These are phyloP conservation scores for Corynascus novoguineensis DNA, from an alignment of 495 filamentous ascomycete species.

Conservation along the genomic window DNA sequence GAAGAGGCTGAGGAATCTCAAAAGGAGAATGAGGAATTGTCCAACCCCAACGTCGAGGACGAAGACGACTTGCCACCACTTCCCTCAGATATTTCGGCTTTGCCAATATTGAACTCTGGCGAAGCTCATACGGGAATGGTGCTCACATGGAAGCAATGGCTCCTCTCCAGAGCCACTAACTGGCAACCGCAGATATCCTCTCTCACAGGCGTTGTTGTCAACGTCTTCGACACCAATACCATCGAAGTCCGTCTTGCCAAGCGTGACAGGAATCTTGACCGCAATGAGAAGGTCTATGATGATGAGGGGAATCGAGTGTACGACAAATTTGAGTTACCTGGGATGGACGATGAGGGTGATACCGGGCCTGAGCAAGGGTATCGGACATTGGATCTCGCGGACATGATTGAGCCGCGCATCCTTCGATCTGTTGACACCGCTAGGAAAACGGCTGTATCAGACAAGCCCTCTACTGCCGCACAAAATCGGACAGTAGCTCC, in stretches of 20 bases:
- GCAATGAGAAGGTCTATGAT: constrained; percentile 43
- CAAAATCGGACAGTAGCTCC: background rate
- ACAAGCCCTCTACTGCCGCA: background rate
- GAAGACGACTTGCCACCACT: constrained; percentile 60
- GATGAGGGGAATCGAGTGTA: constrained; percentile 41
- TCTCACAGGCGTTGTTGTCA: constrained; percentile 58
- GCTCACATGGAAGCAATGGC: constrained; percentile 73
- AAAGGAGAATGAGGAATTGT: constrained; percentile 26
- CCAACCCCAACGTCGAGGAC: constrained; percentile 21
- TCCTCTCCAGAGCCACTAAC: constrained; percentile 65
- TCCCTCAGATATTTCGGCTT: constrained; percentile 54
- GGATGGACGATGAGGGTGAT: constrained; percentile 34
- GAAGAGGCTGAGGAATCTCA: constrained; percentile 35
- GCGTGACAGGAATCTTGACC: constrained; percentile 56
- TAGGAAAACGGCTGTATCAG: background rate
- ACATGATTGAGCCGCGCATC: constrained; percentile 44
- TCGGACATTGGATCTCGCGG: constrained; percentile 31
- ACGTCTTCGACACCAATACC: constrained; percentile 38
- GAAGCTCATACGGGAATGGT: constrained; percentile 58
- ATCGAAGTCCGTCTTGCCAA: constrained; percentile 62
- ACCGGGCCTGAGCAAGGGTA: constrained; percentile 30
- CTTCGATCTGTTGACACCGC: constrained; percentile 23
- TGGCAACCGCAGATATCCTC: constrained; percentile 72
- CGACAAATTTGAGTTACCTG: constrained; percentile 44
- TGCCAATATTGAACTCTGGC: constrained; percentile 49